Evolutionary conservation across 1,139 yeast species (phyloP), one percentile per base, ranked within the genome.

Genomic region (Debaryomycetaceae sp.): DNA sequence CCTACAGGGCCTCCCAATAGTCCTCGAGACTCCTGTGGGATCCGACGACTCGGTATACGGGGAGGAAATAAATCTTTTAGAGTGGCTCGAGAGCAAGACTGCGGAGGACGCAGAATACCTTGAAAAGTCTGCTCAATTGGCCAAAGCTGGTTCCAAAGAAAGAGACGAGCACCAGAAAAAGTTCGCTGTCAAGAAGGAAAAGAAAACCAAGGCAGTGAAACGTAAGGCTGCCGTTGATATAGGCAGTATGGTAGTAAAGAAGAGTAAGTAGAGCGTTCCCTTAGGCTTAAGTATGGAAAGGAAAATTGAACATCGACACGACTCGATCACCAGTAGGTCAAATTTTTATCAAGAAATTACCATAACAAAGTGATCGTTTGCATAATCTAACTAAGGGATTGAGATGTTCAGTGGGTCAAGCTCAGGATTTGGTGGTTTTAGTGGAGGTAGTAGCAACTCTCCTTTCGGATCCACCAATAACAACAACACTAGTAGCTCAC

Each of bases 11-110:
- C 73, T 93, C 1, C 98, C 99, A 1, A 78, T 91, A 36, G 73
- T 95, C n/a, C 71, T 93, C 48, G 99, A 93, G 58, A 91, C 98
- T 0, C 99, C 99, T 0, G 78, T 78, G 14, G 84, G 72, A 35
- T 69, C 79, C 42, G 80, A 82, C 51, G 83, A 81, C 27, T 64
- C 68, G 2, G 65, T 75, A 1, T 87, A 91, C 62, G 96, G 91
- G 1, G 86, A 84, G 41, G 99, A 93, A 62, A 85, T 95, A 49
- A 84, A 87, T 56, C 63, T 82, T 34, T 65, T 84, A 40, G 90
- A 86, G 60, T 86, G 87, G 88, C 66, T 84, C 43, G 74, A 74
- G 36, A 93, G 81, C 2, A 79, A 68, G 46, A 45, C 60, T 4
- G 65, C 53, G 1, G 82, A 78, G 39, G 90, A 87, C 50, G 57